These are phyloP conservation scores for Xerocomellus dryophilus DNA, from an alignment of 768 basidiomycete species.

Conservation along the genomic window DNA sequence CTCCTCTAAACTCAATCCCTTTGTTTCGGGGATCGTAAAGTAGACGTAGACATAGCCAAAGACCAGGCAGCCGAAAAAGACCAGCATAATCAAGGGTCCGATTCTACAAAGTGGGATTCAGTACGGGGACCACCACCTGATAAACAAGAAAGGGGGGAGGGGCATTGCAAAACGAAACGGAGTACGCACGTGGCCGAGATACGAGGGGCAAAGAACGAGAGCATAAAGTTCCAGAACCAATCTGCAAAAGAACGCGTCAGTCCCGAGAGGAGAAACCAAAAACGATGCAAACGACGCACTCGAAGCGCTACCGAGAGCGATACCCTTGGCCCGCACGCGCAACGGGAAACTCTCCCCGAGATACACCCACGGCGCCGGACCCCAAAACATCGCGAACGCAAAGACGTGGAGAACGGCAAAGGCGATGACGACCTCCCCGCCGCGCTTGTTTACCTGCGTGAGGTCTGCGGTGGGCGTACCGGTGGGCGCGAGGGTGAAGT, in stretches of 20 bases:
- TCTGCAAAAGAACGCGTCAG: slow-evolving; percentile 24
- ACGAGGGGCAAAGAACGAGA: slow-evolving; percentile 68
- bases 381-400: slow-evolving; percentile 73
- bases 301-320: slow-evolving; percentile 64
- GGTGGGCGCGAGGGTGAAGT: slow-evolving; percentile 57
- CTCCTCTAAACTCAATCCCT: slow-evolving; percentile 71
- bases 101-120: slow-evolving; percentile 38
- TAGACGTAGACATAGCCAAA: slow-evolving; percentile 77
- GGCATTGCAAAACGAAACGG: background rate
- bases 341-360: slow-evolving; percentile 81
- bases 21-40: slow-evolving; percentile 78
- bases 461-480: slow-evolving; percentile 46
- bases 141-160: background rate
- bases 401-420: slow-evolving; percentile 75
- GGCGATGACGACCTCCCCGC: slow-evolving; percentile 56
- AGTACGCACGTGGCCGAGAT: slow-evolving; percentile 51
- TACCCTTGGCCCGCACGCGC: slow-evolving; percentile 70
- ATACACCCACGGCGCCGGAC: slow-evolving; percentile 72
- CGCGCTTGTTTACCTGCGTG: slow-evolving; percentile 50
- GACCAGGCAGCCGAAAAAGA: slow-evolving; percentile 72
- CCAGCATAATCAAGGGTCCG: slow-evolving; percentile 68
- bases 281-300: slow-evolving; percentile 28
- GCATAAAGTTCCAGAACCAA: slow-evolving; percentile 74
- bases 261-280: background rate
- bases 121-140: background rate